Base-by-base conservation (phyloP, 176 grass and related monocot genomes). In the Triticum urartu region DNA sequence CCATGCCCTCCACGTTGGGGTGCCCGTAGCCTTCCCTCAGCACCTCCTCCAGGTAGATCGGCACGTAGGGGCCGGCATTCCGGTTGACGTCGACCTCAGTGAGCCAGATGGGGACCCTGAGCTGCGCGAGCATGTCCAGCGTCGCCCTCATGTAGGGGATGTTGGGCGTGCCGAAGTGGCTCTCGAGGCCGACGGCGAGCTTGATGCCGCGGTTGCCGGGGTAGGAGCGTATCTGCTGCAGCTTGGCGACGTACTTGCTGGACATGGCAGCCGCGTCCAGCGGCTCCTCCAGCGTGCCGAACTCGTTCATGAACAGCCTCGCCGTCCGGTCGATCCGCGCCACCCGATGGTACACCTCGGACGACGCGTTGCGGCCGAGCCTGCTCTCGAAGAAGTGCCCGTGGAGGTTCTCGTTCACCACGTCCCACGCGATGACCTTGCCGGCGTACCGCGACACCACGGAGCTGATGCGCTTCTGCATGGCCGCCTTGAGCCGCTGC, bases 381-480 rank as follows among this genome's bases (percentile, higher is more conserved):
- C 61, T 91, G 17, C 0, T 33, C 68, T 95, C 96, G 39, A 90
- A 98, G 86, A 87, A 98, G 39, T 87, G 86, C 75, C 86, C 92
- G 82, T 98, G 93, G 8, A 95, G 78, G 75, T 98, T 94, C 87
- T 98, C 93, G 60, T 98, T 98, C 15, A 92, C 65, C 54, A 98
- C 92, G 68, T 98, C 96, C 96, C 96, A 98, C 5, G 87, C 86
- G 84, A 98, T 98, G 13, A 95, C 33, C 85, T 92, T 86, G 63
- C 84, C 88, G 42, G 77, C 88, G 82, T 98, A 98, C 6, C 84
- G 87, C 1, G 75, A 62, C 75, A 94, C 88, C 0, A 98, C 84
- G 3, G 76, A 87, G 15, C 82, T 88, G 65, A 98, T 54, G 9
- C 90, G 84, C 72, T 77, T 92, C 22, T 47, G 17, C 12, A 86